Percentiles rank a stretch among this genome's conserved stretches.
phyloP scores from a whole-genome alignment of 2,329 filamentous ascomycete species.

The Mycosphaerella arachidis region DNA sequence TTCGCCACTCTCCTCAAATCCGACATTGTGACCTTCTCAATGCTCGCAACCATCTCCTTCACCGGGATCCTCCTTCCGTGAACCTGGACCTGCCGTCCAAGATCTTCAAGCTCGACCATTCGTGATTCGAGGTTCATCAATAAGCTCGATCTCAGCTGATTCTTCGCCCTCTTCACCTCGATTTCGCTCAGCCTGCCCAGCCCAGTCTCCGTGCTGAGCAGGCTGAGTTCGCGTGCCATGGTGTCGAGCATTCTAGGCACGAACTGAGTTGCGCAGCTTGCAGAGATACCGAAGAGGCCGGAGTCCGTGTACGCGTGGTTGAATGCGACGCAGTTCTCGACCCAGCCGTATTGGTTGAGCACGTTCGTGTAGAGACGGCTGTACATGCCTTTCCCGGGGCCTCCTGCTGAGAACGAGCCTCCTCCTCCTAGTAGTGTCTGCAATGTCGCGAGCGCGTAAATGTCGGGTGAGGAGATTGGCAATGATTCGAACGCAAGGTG shows the following conservation, averaged over 20 bases:
- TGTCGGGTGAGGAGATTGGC: constrained; percentile 83
- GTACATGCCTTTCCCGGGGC: constrained; percentile 98
- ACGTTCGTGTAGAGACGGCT: constrained; percentile 96
- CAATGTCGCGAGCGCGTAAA: constrained; percentile 91
- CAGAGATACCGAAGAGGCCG: constrained; percentile 89
- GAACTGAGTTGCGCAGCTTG: constrained; percentile 73
- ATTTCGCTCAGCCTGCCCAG: constrained; percentile 65
- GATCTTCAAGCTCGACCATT: constrained; percentile 96
- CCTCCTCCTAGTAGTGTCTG: constrained; percentile 95
- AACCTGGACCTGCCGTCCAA: constrained; percentile 93
- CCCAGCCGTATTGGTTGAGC: constrained; percentile 95
- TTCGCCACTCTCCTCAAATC: constrained; percentile 80
- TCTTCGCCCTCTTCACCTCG: constrained; percentile 92
- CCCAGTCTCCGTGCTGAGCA: constrained; percentile 70
- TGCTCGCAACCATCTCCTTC: constrained; percentile 84
- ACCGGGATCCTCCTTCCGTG: constrained; percentile 90
- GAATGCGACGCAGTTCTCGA: constrained; percentile 91
- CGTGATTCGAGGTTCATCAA: constrained; percentile 97
- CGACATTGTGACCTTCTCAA: constrained; percentile 72
- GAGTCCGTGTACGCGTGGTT: constrained; percentile 97
- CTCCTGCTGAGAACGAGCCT: constrained; percentile 92
- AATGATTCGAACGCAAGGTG: constrained; percentile 94
- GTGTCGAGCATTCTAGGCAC: constrained; percentile 85
- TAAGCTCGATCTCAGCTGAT: constrained; percentile 82
- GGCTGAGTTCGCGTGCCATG: constrained; percentile 84